Evolutionary conservation across 352 stramenopile species (phyloP).

Genomic region (Phytopythium chamaehyphon): DNA sequence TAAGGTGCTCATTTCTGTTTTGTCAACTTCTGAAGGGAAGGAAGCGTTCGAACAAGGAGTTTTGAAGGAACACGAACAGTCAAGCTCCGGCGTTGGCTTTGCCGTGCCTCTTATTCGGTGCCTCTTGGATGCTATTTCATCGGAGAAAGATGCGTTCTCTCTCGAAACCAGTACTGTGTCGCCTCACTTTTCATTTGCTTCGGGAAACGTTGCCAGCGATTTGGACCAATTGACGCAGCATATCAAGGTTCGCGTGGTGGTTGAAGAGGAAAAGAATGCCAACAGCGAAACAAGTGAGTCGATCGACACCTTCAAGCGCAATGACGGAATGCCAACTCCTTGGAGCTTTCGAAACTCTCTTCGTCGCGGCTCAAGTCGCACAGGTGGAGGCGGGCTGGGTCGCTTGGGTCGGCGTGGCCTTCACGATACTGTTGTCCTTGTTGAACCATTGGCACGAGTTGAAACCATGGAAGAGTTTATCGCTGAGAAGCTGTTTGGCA

Average conservation of each 20-base stretch:
- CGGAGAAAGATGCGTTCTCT: slow-evolving; percentile 54
- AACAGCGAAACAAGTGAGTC: slow-evolving; percentile 8
- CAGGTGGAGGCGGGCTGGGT: not conserved
- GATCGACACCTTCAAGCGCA: not conserved
- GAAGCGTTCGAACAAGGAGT: slow-evolving; percentile 36
- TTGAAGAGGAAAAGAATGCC: slow-evolving; percentile 39
- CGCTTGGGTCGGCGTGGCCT: slow-evolving; percentile 13
- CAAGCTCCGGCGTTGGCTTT: slow-evolving; percentile 16
- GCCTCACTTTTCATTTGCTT: slow-evolving; percentile 13
- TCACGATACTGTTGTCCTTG: slow-evolving; percentile 67
- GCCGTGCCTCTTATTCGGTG: slow-evolving; percentile 28
- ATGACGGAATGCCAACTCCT: not conserved
- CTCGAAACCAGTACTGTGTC: slow-evolving; percentile 12
- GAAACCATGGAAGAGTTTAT: slow-evolving; percentile 82
- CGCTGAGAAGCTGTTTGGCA: slow-evolving; percentile 56
- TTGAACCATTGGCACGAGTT: slow-evolving; percentile 69
- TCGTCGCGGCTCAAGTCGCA: not conserved
- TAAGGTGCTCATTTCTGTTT: slow-evolving; percentile 26
- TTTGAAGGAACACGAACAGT: slow-evolving; percentile 1
- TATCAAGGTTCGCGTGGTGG: slow-evolving; percentile 64
- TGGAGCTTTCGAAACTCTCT: slow-evolving; percentile 4
- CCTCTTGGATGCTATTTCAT: slow-evolving; percentile 58
- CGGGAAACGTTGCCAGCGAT: slow-evolving; percentile 36
- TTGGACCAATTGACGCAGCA: slow-evolving; percentile 67
- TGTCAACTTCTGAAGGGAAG: slow-evolving; percentile 23